Evolutionary conservation across 83 land plant species (phyloP), one percentile per base, ranked within the genome.

Genomic region (Isoetes engelmannii): DNA sequence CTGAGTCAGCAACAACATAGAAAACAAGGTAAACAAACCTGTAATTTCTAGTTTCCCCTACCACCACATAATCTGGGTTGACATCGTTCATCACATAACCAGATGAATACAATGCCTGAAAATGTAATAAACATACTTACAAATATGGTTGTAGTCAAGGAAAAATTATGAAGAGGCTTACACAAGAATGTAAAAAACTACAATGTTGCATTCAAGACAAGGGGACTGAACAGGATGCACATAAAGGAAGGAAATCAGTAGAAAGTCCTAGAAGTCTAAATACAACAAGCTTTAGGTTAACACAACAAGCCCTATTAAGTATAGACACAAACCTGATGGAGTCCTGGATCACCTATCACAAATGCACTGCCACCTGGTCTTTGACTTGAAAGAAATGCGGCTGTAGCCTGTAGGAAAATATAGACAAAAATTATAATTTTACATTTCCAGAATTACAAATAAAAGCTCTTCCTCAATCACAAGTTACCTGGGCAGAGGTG

Each of bases 341-440:
- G 47, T 18, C 67, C 67, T 10, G 67, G 67, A 64, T 64, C 67
- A 37, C 67, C 67, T 9, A 64, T 64, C 3, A 64, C 67, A 44
- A 41, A 64, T 7, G 47, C 67, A 64, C 67, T 45, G 9, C 67
- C 67, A 9, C 41, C 10, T 10, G 67, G 67, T 53, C 47, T 64
- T 64, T 64, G 67, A 44, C 67, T 64, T 41, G 67, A 9, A 64
- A 64, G 67, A 45, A 64, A 64, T 21, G 67, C 67, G 0, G 67
- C 66, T 28, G 66, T 63, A 18, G 67, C 53, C 67, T 64, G 53
- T 0, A 44, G 9, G 45, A 7, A 59, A 59, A 12, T 15, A 51
- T 51, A 13, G n/a, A 15, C 63, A 60, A 8, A 1, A 60, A 51
- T 15, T 1, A 1, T 1, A 12, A 1, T 10, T 19, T 60, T 60